phyloP scores from a whole-genome alignment of 345 rosid genomes.

The Eucalyptus sideroxylon region DNA sequence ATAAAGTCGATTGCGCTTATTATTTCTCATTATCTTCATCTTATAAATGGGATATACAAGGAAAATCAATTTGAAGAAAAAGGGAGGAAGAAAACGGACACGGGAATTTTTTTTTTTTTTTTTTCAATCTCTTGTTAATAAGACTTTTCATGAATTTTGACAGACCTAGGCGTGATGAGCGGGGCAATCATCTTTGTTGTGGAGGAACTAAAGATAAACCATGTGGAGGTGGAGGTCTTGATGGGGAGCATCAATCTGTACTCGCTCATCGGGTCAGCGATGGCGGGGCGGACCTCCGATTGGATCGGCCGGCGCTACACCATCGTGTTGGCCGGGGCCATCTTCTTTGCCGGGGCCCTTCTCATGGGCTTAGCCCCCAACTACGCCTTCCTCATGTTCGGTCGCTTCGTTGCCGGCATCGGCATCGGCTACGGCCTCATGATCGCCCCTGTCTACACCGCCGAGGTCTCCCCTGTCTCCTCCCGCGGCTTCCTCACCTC shows the following conservation, averaged over 20 bases:
- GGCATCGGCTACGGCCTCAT: constrained; percentile 94
- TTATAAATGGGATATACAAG: neutral
- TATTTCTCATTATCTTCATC: neutral
- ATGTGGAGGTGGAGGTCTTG: constrained; percentile 33
- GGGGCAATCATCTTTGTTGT: constrained; percentile 54
- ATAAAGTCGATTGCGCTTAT: neutral
- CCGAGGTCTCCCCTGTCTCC: constrained; percentile 87
- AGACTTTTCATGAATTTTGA: neutral
- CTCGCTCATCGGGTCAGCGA: constrained; percentile 64
- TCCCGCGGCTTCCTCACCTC: constrained; percentile 88
- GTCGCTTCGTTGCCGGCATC: constrained; percentile 83
- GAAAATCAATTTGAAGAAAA: neutral
- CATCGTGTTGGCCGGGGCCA: constrained; percentile 70
- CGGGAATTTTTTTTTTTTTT: neutral
- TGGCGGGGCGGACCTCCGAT: constrained; percentile 84
- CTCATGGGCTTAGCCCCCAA: constrained; percentile 86
- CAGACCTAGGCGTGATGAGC: constrained; percentile 91
- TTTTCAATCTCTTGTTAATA: neutral
- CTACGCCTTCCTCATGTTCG: constrained; percentile 87
- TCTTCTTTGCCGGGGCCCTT: constrained; percentile 85
- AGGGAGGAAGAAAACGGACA: neutral
- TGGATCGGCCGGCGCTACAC: constrained; percentile 91
- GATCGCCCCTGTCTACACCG: constrained; percentile 94
- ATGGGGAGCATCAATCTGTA: constrained; percentile 53
- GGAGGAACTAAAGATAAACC: constrained; percentile 27